Conservation (phyloP, 2,329 filamentous ascomycete genomes). For the Diaporthe ampelina region DNA sequence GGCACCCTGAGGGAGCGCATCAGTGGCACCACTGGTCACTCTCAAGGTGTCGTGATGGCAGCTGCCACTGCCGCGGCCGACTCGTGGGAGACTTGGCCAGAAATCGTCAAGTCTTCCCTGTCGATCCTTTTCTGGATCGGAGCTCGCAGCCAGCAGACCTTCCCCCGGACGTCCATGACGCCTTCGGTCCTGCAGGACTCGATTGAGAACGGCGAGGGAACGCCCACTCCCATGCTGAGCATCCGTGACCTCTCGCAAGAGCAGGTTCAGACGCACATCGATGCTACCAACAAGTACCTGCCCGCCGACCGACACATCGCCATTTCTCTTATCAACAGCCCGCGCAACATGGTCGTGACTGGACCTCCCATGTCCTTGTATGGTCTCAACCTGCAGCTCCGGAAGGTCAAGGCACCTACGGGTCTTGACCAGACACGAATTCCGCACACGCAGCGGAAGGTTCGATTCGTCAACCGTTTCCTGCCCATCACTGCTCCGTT, state of each 20-base stretch:
- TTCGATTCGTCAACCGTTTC: slow-evolving; percentile 97
- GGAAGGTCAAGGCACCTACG: slow-evolving; percentile 98
- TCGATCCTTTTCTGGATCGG: slow-evolving; percentile 99
- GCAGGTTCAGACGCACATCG: slow-evolving; percentile 95
- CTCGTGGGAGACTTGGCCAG: slow-evolving; percentile 92
- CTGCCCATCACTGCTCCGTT: slow-evolving; percentile 97
- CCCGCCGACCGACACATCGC: slow-evolving; percentile 92
- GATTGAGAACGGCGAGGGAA: slow-evolving; percentile 93
- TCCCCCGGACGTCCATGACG: slow-evolving; percentile 93
- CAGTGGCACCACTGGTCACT: slow-evolving; percentile 93
- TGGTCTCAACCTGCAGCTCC: slow-evolving; percentile 92
- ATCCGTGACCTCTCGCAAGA: slow-evolving; percentile 91
- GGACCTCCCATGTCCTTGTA: slow-evolving; percentile 96
- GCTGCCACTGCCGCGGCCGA: slow-evolving; percentile 91
- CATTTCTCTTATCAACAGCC: slow-evolving; percentile 96
- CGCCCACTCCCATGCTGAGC: slow-evolving; percentile 96
- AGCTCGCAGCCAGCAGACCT: slow-evolving; percentile 95
- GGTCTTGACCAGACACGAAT: slow-evolving; percentile 95
- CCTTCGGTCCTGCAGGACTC: slow-evolving; percentile 94
- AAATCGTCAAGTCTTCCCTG: slow-evolving; percentile 83
- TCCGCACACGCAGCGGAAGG: slow-evolving; percentile 94
- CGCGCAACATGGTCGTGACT: slow-evolving; percentile 95
- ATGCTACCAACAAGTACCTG: slow-evolving; percentile 96
- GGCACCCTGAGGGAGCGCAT: slow-evolving; percentile 89
- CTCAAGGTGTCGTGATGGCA: slow-evolving; percentile 94